A percentile compares a stretch with the other conserved stretches of the same genome.
phyloP scores from a whole-genome alignment of 2,329 filamentous ascomycete species.

The Sporothrix pseudoabietina region DNA sequence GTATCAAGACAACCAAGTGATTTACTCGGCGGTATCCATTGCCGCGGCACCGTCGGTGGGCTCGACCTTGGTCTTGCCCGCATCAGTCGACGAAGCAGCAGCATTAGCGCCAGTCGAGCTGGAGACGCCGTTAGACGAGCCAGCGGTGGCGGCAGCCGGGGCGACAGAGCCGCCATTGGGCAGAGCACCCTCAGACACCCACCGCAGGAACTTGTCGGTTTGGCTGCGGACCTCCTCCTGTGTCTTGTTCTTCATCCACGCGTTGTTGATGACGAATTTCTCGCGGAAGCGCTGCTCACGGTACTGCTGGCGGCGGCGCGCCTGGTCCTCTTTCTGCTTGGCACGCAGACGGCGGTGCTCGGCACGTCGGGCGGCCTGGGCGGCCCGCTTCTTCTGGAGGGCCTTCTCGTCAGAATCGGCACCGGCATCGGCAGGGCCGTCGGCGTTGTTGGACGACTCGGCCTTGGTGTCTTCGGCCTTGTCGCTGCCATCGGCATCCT shows the following conservation, averaged over 20 bases:
- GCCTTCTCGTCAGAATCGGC: slow-evolving; percentile 2
- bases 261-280: slow-evolving; percentile 79
- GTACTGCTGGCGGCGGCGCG: slow-evolving; percentile 42
- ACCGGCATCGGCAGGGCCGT: not conserved
- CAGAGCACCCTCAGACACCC: slow-evolving; percentile 52
- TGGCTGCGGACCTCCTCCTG: slow-evolving; percentile 75
- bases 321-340: slow-evolving; percentile 54
- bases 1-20: not conserved
- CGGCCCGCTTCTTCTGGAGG: slow-evolving; percentile 17
- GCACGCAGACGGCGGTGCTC: slow-evolving; percentile 35
- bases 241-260: slow-evolving; percentile 77
- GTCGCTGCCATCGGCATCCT: not conserved
- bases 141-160: not conserved
- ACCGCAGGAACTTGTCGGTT: slow-evolving; percentile 65
- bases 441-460: slow-evolving; percentile 9
- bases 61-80: not conserved
- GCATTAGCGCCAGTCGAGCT: slow-evolving; percentile 1
- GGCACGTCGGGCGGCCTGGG: slow-evolving; percentile 27
- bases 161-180: slow-evolving; percentile 21
- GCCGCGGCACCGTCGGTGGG: not conserved
- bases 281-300: slow-evolving; percentile 62
- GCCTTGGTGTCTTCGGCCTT: not conserved
- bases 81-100: not conserved
- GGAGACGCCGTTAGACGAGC: slow-evolving; percentile 3
- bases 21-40: slow-evolving; percentile 30